Evolutionary conservation across 805 yeast species (phyloP).

Genomic region (Cyberlindnera subsufficiens): DNA sequence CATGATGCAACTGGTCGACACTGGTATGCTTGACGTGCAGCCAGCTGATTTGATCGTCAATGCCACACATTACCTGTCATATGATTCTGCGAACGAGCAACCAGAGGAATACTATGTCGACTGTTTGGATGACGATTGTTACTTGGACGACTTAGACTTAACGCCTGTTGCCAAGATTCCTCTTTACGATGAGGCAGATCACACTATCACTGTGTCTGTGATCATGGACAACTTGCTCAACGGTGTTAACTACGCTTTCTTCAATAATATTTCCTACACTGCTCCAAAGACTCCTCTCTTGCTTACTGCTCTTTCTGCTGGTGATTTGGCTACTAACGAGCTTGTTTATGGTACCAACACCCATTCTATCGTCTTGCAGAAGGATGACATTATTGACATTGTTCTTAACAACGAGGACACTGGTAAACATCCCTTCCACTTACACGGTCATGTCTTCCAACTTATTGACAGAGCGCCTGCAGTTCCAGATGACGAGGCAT

Average conservation of each 20-base stretch:
- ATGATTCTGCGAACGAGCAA: constrained; percentile 37
- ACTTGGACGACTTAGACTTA: constrained; percentile 74
- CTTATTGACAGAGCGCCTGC: constrained; percentile 67
- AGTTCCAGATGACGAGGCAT: constrained; percentile 46
- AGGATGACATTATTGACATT: constrained; percentile 60
- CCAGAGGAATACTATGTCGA: constrained; percentile 39
- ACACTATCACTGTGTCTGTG: constrained; percentile 63
- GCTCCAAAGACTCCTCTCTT: constrained; percentile 84
- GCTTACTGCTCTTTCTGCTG: constrained; percentile 71
- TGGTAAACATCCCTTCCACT: constrained; percentile 96
- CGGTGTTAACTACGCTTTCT: constrained; percentile 95
- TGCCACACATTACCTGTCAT: constrained; percentile 69
- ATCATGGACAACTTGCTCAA: constrained; percentile 77
- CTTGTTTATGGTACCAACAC: constrained; percentile 73
- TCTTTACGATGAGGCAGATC: constrained; percentile 61
- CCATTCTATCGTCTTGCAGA: constrained; percentile 59
- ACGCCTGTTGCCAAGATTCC: constrained; percentile 55
- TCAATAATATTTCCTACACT: constrained; percentile 78
- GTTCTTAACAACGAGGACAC: constrained; percentile 82
- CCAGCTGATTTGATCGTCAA: constrained; percentile 65
- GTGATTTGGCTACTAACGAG: constrained; percentile 48
- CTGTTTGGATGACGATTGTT: constrained; percentile 39
- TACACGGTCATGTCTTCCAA: constrained; percentile 89
- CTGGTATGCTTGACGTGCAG: constrained; percentile 70
- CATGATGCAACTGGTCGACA: constrained; percentile 76